Evolutionary conservation across 257 asterid genomes (phyloP).

Genomic region (Capsicum chinense): DNA sequence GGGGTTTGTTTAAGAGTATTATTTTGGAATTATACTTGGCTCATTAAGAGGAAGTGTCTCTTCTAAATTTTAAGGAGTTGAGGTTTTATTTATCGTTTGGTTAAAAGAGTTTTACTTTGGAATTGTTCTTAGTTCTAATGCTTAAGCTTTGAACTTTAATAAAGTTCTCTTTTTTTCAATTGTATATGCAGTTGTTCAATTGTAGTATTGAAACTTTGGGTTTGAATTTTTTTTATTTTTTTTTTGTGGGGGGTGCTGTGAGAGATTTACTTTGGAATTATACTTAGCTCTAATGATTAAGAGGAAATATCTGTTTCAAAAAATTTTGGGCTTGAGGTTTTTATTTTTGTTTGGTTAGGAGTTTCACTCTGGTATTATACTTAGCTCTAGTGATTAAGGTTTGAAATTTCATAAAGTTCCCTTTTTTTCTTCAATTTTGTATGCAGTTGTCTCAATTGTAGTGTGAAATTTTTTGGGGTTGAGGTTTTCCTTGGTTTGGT

Average conservation of each 20-base stretch:
- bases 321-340: not conserved
- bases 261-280: not conserved
- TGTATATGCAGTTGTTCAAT: not conserved
- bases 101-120: not conserved
- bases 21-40: too few relatives aligned
- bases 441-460: not conserved
- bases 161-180: not conserved
- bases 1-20: too few relatives aligned
- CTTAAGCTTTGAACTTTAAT: conserved; percentile 33
- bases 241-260: too few relatives aligned
- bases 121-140: not conserved
- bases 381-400: conserved; percentile 47
- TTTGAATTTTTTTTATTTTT: not conserved
- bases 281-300: not conserved
- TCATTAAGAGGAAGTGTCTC: too few relatives aligned
- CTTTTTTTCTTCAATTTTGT: not conserved
- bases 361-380: not conserved
- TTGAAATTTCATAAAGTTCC: conserved; percentile 17
- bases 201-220: not conserved
- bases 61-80: too few relatives aligned
- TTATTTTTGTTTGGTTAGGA: not conserved
- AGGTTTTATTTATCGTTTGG: not conserved
- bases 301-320: not conserved
- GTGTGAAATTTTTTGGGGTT: not conserved
- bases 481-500: not conserved